phyloP scores from a whole-genome alignment of 1,139 yeast species.

The Geotrichum aggregatum region DNA sequence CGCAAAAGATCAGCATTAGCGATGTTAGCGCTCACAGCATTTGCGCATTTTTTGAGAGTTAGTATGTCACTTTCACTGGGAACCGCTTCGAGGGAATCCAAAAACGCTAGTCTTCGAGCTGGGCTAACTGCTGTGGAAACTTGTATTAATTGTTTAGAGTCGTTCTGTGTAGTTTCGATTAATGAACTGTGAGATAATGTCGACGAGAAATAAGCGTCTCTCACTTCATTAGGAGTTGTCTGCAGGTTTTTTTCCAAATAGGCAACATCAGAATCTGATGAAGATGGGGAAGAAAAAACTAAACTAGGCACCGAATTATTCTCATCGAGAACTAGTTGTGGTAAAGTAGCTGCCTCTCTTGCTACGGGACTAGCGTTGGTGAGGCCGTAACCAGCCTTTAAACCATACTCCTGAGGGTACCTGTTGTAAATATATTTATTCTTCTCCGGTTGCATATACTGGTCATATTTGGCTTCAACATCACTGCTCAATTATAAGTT shows the following conservation, averaged over 20 bases:
- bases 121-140: conserved; percentile 4
- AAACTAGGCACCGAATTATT: conserved; percentile 7
- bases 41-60: conserved; percentile 8
- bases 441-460: background rate
- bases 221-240: too few relatives aligned
- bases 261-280: conserved; percentile 8
- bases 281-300: conserved; percentile 4
- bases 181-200: background rate
- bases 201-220: background rate
- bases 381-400: background rate
- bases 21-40: background rate
- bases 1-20: background rate
- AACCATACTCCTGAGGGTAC: background rate
- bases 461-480: background rate
- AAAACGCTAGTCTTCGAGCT: conserved; percentile 7
- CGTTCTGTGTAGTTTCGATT: background rate
- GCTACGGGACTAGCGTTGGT: background rate
- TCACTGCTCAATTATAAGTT: background rate
- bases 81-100: conserved; percentile 13
- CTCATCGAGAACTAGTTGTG: background rate
- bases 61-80: conserved; percentile 13
- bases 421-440: background rate
- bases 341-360: background rate
- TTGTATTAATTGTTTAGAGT: background rate
- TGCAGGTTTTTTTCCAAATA: background rate